Conservation (phyloP, 129 eudicot species). For the Centaurea solstitialis region DNA sequence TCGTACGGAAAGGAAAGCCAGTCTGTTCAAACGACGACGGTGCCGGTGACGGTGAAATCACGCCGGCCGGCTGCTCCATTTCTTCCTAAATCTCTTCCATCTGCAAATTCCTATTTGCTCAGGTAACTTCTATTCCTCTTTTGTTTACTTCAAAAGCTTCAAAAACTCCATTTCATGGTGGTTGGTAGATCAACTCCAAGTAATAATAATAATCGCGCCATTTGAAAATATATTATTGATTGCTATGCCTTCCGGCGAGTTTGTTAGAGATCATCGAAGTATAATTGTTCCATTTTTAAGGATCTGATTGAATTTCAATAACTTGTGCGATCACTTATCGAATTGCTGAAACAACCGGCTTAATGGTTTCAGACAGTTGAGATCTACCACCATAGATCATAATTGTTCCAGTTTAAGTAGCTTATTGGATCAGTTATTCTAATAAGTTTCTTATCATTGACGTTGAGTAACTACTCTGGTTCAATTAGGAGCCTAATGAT, state of each 20-base stretch:
- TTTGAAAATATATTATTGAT: not conserved
- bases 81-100: not conserved
- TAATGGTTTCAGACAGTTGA: not conserved
- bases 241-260: conserved; percentile 5
- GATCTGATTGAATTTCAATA: not conserved
- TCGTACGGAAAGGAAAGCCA: not conserved
- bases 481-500: not conserved
- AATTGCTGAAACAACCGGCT: conserved; percentile 5
- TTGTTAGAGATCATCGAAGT: not conserved
- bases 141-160: not conserved
- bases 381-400: conserved; percentile 4
- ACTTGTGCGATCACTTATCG: not conserved
- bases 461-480: not conserved
- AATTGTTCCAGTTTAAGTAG: not conserved
- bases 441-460: not conserved
- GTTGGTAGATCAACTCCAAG: not conserved
- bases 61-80: not conserved
- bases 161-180: not conserved
- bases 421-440: not conserved
- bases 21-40: not conserved
- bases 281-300: too few species aligned
- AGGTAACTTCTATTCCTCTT: not conserved
- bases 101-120: not conserved
- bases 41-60: not conserved
- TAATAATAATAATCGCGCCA: not conserved